These are phyloP conservation scores for Coniochaeta sp. DNA, from an alignment of 2,329 filamentous ascomycete genomes.

Conservation along the genomic window DNA sequence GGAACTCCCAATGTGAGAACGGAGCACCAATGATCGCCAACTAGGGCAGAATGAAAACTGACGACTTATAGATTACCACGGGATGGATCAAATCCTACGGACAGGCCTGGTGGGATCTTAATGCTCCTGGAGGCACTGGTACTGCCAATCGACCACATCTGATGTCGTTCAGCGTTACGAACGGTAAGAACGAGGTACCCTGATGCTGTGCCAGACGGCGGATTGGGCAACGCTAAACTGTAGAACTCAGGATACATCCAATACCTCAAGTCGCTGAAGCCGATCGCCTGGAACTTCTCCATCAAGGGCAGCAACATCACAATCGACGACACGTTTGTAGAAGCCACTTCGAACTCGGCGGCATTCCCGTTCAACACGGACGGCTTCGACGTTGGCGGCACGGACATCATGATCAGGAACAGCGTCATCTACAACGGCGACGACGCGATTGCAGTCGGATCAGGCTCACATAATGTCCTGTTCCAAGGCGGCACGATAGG, in stretches of 20 bases:
- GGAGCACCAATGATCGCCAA: too few relatives aligned
- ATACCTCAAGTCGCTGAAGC: conserved; percentile 33
- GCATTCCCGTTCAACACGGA: conserved; percentile 34
- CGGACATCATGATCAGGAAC: conserved; percentile 19
- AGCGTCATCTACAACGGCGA: conserved; percentile 30
- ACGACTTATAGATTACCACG: conserved; percentile 7
- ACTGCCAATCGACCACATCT: conserved; percentile 30
- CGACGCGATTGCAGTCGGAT: conserved; percentile 32
- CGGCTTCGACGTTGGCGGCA: conserved; percentile 22
- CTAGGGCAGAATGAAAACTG: not conserved
- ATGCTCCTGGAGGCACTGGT: conserved; percentile 28
- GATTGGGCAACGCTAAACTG: too few relatives aligned
- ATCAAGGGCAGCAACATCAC: conserved; percentile 30
- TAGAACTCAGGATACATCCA: not conserved
- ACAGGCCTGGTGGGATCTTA: conserved; percentile 37
- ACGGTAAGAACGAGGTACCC: too few relatives aligned
- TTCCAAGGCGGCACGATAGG: conserved; percentile 32
- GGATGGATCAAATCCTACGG: conserved; percentile 38
- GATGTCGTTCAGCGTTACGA: conserved; percentile 26
- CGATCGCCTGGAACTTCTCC: conserved; percentile 33
- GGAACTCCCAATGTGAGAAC: conserved; percentile 23
- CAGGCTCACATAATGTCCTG: conserved; percentile 27
- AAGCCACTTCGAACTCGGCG: conserved; percentile 24
- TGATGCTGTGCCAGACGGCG: too few relatives aligned
- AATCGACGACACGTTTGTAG: conserved; percentile 30